Evolutionary conservation across 2,329 filamentous ascomycete species (phyloP), one percentile per base, ranked within the genome.

Genomic region (Aureobasidium mangrovei): DNA sequence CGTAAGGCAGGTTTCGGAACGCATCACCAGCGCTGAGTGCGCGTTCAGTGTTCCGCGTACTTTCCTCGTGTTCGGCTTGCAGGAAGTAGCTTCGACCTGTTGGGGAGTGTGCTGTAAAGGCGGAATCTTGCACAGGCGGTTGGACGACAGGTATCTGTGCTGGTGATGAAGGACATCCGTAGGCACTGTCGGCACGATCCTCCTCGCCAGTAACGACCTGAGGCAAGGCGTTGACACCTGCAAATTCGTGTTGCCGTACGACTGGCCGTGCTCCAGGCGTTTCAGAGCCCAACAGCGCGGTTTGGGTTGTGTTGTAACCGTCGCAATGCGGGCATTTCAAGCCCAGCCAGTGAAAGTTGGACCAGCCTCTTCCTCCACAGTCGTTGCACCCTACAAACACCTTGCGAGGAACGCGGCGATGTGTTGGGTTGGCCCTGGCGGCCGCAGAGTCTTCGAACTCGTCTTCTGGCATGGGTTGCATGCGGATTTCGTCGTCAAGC

Each of bases 381-480:
- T 98, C 93, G 67, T 98, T 97, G 70, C 93, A 98, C 58, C 91
- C 82, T 47, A 97, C 82, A 59, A 91, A 81, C 10, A 90, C 91
- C 58, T 83, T 60, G 42, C 65, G 59, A 27, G 67, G 67, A 33
- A 40, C 54, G 43, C 35, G 56, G 31, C 41, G 53, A 36, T 27
- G 53, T 35, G 9, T 54, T 29, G 8, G 57, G 5, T 46, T 46
- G 0, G 9, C 42, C 12, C 24, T 41, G 24, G 42, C 52, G n/a
- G 52, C 43, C 5, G 29, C 43, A 27, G 52, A 54, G 10, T 54
- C 52, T 28, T 54, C 52, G 9, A 65, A 65, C 28, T 67, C 65
- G 41, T 68, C 57, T 44, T 72, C 71, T 1, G 93, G 93, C 90
- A 98, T 97, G 1, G 93, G 93, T 66, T 98, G 93, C 42, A 79